Percentiles rank a stretch among this genome's conserved stretches.
Conservation (phyloP, 2,329 filamentous ascomycete species). For the Byssothecium circinans region DNA sequence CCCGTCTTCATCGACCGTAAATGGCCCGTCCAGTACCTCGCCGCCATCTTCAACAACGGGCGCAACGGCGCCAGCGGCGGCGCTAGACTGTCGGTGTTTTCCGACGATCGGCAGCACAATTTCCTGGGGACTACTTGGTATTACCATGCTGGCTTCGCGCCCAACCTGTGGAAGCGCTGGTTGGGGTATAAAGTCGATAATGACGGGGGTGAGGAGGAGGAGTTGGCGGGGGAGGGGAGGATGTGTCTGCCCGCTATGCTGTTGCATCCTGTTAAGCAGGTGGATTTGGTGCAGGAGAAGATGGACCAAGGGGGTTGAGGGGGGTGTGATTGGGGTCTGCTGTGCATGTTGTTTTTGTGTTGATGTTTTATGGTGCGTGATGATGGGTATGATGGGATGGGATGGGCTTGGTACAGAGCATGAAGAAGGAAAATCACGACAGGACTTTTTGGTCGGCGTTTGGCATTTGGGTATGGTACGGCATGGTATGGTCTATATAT, state of each 20-base stretch:
- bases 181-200: constrained; percentile 56
- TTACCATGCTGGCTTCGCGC: constrained; percentile 55
- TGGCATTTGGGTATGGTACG: too few relatives aligned
- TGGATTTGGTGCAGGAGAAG: constrained; percentile 51
- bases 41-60: constrained; percentile 59
- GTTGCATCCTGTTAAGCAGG: constrained; percentile 55
- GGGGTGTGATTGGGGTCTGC: too few relatives aligned
- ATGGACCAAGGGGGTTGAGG: too few relatives aligned
- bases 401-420: too few relatives aligned
- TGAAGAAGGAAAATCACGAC: too few relatives aligned
- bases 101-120: constrained; percentile 56
- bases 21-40: constrained; percentile 58
- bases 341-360: too few relatives aligned
- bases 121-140: constrained; percentile 58
- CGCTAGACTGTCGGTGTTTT: constrained; percentile 52
- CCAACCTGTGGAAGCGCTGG: constrained; percentile 60
- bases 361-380: too few relatives aligned
- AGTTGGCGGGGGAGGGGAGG: constrained; percentile 49
- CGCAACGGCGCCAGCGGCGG: constrained; percentile 55
- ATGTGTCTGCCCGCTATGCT: constrained; percentile 54
- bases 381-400: too few relatives aligned
- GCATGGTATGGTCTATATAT: too few relatives aligned
- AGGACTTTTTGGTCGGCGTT: too few relatives aligned
- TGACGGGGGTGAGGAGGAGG: constrained; percentile 50
- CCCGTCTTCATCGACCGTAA: constrained; percentile 60